phyloP scores from a whole-genome alignment of 140 eudicot genomes.

The Flaveria floridana region DNA sequence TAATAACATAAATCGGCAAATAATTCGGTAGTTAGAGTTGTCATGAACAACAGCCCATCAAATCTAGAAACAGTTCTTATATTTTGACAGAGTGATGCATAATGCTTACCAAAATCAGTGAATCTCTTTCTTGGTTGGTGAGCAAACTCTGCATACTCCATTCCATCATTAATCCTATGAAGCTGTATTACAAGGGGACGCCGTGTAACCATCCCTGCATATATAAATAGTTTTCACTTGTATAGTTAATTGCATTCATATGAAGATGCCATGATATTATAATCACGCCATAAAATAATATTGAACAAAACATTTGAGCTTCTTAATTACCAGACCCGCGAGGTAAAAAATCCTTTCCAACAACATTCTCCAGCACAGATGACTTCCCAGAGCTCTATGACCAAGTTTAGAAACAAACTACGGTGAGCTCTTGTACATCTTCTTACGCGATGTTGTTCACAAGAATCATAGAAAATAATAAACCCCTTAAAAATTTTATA shows the following conservation, averaged over 20 bases:
- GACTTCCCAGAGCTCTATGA: constrained; percentile 94
- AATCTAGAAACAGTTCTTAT: not conserved
- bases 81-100: not conserved
- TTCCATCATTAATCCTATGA: not conserved
- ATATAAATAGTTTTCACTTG: not conserved
- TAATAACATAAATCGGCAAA: not conserved
- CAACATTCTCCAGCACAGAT: constrained; percentile 90
- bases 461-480: too few relatives aligned
- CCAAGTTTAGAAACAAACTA: not conserved
- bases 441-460: not conserved
- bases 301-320: not conserved
- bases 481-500: not conserved
- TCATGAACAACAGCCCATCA: not conserved
- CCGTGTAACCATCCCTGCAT: constrained; percentile 3
- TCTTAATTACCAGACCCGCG: constrained; percentile 87
- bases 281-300: not conserved
- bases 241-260: not conserved
- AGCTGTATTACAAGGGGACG: not conserved
- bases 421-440: not conserved
- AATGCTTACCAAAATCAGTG: not conserved
- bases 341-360: constrained; percentile 94
- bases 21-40: not conserved
- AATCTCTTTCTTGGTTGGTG: constrained; percentile 13
- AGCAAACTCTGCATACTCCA: constrained; percentile 8
- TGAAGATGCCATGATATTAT: not conserved